These are phyloP conservation scores for Salix suchowensis DNA, from an alignment of 345 rosid species.

Conservation along the genomic window DNA sequence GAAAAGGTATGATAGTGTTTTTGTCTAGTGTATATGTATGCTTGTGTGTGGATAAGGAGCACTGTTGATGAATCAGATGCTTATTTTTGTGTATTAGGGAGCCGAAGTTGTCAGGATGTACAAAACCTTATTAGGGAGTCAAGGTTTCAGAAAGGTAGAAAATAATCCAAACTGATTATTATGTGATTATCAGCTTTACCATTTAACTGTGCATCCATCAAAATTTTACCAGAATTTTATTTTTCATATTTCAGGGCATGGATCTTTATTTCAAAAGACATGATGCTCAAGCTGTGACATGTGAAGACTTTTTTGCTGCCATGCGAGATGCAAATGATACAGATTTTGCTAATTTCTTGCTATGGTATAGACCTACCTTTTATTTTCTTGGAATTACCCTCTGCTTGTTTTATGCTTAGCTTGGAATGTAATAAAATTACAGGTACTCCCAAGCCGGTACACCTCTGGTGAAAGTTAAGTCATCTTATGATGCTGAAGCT, in stretches of 20 bases:
- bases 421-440: conserved; percentile 10
- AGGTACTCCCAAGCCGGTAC: conserved; percentile 99
- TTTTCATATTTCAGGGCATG: conserved; percentile 61
- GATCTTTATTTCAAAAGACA: conserved; percentile 93
- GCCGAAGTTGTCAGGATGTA: conserved; percentile 99
- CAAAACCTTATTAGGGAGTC: conserved; percentile 86
- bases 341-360: conserved; percentile 88
- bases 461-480: conserved; percentile 73
- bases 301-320: conserved; percentile 95
- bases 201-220: conserved; percentile 1
- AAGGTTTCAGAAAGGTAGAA: conserved; percentile 87
- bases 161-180: not conserved
- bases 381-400: not conserved
- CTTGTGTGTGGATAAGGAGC: not conserved
- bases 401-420: not conserved
- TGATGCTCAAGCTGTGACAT: conserved; percentile 97
- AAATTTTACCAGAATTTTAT: not conserved
- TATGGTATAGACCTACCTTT: conserved; percentile 46
- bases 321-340: conserved; percentile 96
- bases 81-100: conserved; percentile 49
- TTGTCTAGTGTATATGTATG: not conserved
- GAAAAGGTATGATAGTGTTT: conserved; percentile 50
- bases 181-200: not conserved
- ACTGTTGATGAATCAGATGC: not conserved
- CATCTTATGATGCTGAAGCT: conserved; percentile 70